Base-by-base conservation (phyloP, 129 eudicot genomes). In the Mikania micrantha region DNA sequence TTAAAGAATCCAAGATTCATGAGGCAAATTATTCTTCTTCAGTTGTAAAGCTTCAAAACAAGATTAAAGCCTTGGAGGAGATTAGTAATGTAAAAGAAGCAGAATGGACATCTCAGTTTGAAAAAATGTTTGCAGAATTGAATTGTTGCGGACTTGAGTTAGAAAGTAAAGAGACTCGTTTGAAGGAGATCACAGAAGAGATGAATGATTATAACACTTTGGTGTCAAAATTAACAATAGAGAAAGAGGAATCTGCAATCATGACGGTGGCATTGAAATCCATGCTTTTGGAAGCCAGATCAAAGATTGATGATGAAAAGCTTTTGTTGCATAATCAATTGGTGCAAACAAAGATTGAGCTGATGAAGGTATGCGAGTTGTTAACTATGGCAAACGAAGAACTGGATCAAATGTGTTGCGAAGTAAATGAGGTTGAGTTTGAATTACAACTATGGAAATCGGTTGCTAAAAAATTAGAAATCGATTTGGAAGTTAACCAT, bases 381-480 rank as follows among this genome's bases (percentile, higher is more conserved):
- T 74, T 90, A 54, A 83, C 81, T 11, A 71, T 42, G 64, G 87
- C 86, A 38, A 77, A 87, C 20, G 79, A 78, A 15, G 94, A 88
- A 77, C 70, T 91, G 48, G 77, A 70, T 68, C 81, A 80, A 41
- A 78, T 74, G 17, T 71, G 66, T 73, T 78, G 81, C 60, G 91
- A 85, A 49, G 81, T 73, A 34, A 85, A 70, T 65, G 96, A 84
- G 67, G 75, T 81, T 25, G 95, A 92, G 64, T 88, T 77, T 12
- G 98, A 92, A 38, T 35, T 92, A 65, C 87, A 88, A 19, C 17
- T 72, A 67, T 88, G 94, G 96, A 86, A 78, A 77, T 88, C 91
- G 1, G 27, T 77, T 41, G 87, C 89, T 2, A 89, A 84, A 54
- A 78, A 82, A 49, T 40, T 88, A 64, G 59, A 88, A 74, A 60